These are phyloP conservation scores for Penicillium sp. DNA, from an alignment of 2,329 filamentous ascomycete species.

Conservation along the genomic window DNA sequence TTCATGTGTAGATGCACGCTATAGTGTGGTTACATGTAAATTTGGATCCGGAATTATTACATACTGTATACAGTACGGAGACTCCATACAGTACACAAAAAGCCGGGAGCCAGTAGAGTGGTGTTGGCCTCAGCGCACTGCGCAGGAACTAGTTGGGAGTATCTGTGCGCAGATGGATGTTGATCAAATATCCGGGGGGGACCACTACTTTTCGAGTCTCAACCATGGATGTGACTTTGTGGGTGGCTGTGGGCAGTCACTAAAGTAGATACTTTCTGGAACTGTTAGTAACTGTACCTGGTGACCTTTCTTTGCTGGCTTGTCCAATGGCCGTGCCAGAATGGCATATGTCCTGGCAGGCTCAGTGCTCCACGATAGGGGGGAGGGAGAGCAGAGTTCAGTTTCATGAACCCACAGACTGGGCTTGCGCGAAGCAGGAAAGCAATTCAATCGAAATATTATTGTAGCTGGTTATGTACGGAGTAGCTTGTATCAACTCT, in stretches of 20 bases:
- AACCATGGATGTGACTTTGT: constrained; percentile 12
- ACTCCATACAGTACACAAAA: too few relatives aligned
- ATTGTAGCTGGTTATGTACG: background rate
- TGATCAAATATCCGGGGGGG: constrained; percentile 22
- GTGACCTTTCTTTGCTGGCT: background rate
- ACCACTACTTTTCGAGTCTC: constrained; percentile 15
- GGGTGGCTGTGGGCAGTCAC: constrained; percentile 22
- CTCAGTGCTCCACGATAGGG: constrained; percentile 28
- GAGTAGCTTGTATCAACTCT: background rate
- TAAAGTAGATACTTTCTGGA: constrained; percentile 6
- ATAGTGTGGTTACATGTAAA: background rate
- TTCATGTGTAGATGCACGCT: background rate
- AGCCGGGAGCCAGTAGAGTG: background rate
- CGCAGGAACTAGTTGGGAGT: background rate
- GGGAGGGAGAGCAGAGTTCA: constrained; percentile 6
- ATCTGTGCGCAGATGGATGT: constrained; percentile 19
- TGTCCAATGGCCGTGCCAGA: constrained; percentile 2
- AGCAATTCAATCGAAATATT: background rate
- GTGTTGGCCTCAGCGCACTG: background rate
- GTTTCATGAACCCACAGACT: background rate
- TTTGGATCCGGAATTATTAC: background rate
- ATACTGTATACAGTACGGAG: too few relatives aligned
- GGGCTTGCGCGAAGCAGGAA: background rate
- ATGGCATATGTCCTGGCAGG: background rate
- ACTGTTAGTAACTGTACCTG: background rate